phyloP scores from a whole-genome alignment of 2,329 filamentous ascomycete genomes.

The Colletotrichum somersetense region DNA sequence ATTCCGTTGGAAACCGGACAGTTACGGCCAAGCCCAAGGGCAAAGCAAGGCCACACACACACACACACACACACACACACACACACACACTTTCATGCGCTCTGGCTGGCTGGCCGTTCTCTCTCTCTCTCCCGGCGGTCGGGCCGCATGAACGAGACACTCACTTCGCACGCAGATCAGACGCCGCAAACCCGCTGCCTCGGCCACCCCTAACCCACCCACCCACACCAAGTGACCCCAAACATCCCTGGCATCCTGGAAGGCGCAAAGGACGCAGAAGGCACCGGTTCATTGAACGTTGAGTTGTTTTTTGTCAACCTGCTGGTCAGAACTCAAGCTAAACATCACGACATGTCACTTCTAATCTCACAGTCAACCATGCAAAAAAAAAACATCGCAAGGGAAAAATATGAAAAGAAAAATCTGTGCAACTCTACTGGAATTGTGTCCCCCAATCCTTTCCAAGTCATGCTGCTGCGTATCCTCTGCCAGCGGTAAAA shows the following conservation, averaged over 20 bases:
- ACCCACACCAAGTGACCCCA: neutral
- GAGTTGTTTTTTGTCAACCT: slow-evolving; percentile 13
- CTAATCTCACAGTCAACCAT: neutral
- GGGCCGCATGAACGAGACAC: slow-evolving; percentile 4
- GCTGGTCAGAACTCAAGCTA: neutral
- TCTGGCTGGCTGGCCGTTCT: too few relatives aligned
- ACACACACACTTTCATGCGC: too few relatives aligned
- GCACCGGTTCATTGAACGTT: neutral
- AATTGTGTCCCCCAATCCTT: slow-evolving; percentile 42
- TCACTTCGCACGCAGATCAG: slow-evolving; percentile 17
- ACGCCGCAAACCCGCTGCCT: slow-evolving; percentile 12
- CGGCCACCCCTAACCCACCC: neutral
- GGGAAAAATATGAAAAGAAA: neutral
- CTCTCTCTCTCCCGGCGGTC: neutral
- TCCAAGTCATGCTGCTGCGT: slow-evolving; percentile 41
- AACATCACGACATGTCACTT: neutral
- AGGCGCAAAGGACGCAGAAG: neutral
- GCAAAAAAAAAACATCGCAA: neutral
- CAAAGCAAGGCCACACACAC: too few relatives aligned
- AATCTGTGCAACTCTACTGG: slow-evolving; percentile 40
- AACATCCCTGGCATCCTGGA: too few relatives aligned
- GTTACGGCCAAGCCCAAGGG: too few relatives aligned
- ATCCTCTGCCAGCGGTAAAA: slow-evolving; percentile 36
- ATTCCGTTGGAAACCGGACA: neutral
- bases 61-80: too few relatives aligned